Conservation (phyloP, 345 rosid genomes). For the Hibiscus tridactylites region DNA sequence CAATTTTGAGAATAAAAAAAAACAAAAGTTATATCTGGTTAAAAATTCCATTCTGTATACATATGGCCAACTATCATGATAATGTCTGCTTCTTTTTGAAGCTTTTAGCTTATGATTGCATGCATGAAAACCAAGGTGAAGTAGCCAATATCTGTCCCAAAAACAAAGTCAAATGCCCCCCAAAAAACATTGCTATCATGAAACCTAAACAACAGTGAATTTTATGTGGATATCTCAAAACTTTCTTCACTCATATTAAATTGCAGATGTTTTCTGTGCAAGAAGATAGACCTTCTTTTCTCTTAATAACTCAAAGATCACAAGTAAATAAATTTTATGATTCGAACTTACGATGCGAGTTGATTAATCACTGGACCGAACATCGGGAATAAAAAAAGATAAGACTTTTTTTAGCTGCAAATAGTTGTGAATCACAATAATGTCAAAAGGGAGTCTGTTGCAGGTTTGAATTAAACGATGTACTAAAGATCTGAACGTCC, state of each 20-base stretch:
- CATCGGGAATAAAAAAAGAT: background rate
- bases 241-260: background rate
- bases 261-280: background rate
- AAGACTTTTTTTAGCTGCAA: background rate
- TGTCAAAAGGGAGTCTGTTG: conserved; percentile 4
- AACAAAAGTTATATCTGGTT: too few relatives aligned
- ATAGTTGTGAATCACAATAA: background rate
- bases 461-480: background rate
- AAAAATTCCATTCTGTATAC: too few relatives aligned
- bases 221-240: background rate
- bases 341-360: too few relatives aligned
- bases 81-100: conserved; percentile 1
- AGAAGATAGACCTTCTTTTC: background rate
- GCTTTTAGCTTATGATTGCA: conserved; percentile 3
- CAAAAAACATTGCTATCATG: background rate
- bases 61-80: background rate
- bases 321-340: too few relatives aligned
- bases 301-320: too few relatives aligned
- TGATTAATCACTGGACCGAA: too few relatives aligned
- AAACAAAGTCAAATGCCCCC: background rate
- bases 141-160: background rate
- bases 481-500: conserved; percentile 2
- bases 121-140: conserved; percentile 2
- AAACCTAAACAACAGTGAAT: background rate
- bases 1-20: too few relatives aligned